phyloP scores from a whole-genome alignment of 495 filamentous ascomycete species.

The Penicillium macrosclerotiorum region DNA sequence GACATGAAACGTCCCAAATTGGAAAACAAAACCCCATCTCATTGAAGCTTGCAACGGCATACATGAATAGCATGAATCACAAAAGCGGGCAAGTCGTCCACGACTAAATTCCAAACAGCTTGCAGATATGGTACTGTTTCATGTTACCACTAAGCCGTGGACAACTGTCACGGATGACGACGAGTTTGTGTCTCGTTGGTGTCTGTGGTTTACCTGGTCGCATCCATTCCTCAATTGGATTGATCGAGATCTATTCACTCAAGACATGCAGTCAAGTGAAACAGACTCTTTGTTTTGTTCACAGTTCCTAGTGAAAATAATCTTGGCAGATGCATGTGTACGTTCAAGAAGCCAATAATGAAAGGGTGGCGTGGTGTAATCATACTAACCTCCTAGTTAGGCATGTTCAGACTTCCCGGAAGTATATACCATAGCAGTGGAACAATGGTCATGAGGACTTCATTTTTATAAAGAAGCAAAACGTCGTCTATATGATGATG shows the following conservation, averaged over 20 bases:
- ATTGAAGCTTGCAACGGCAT: conserved; percentile 8
- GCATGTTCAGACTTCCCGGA: conserved; percentile 24
- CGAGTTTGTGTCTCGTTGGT: conserved; percentile 48
- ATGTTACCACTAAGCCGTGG: conserved; percentile 44
- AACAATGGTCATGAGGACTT: conserved; percentile 14
- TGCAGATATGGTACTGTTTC: conserved; percentile 3
- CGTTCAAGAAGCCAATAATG: background rate
- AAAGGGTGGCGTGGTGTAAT: no score
- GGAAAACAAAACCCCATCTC: conserved; percentile 24
- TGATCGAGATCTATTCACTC: conserved; percentile 40
- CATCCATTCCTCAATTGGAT: conserved; percentile 42
- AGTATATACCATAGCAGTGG: conserved; percentile 9
- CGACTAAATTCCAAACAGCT: background rate
- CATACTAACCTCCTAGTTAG: conserved; percentile 2
- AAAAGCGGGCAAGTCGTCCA: background rate
- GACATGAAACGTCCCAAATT: conserved; percentile 25
- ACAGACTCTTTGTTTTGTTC: conserved; percentile 36
- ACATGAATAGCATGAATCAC: background rate
- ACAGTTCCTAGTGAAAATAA: conserved; percentile 46
- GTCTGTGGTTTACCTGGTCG: conserved; percentile 45
- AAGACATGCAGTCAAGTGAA: conserved; percentile 35
- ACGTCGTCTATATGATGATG: conserved; percentile 9
- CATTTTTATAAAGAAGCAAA: conserved; percentile 29
- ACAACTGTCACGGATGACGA: conserved; percentile 45
- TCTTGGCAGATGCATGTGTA: conserved; percentile 29